phyloP scores from a whole-genome alignment of 768 basidiomycete species.

The Lentinula guzmanii region DNA sequence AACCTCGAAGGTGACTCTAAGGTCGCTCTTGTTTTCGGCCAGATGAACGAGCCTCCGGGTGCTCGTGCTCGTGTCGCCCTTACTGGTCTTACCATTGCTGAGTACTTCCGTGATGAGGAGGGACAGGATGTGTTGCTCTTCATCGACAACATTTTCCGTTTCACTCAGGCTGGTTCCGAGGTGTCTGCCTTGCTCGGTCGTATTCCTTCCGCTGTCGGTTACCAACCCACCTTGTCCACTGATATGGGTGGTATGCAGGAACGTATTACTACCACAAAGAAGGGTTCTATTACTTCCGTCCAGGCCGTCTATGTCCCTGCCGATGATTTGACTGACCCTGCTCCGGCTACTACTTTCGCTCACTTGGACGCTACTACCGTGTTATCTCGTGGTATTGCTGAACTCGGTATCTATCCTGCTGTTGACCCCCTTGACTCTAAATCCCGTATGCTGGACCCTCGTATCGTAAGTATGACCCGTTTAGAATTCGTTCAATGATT shows the following conservation, averaged over 20 bases:
- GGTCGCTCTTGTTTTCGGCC: conserved; percentile 99
- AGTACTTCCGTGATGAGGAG: conserved; percentile 99
- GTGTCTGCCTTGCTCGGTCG: conserved; percentile 99
- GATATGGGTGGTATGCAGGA: conserved; percentile 99
- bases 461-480: conserved; percentile 65
- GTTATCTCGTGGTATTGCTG: conserved; percentile 97
- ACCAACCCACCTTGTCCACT: conserved; percentile 99
- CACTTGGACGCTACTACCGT: conserved; percentile 99
- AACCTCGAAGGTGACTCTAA: conserved; percentile 99
- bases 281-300: conserved; percentile 99
- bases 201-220: conserved; percentile 99
- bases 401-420: conserved; percentile 99
- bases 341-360: conserved; percentile 98
- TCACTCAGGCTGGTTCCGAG: conserved; percentile 99
- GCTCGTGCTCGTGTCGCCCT: conserved; percentile 99
- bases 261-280: conserved; percentile 99
- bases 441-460: conserved; percentile 99
- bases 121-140: conserved; percentile 99
- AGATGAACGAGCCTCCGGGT: conserved; percentile 99
- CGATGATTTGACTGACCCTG: conserved; percentile 99
- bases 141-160: conserved; percentile 99
- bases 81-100: conserved; percentile 98
- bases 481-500: neutral
- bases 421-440: conserved; percentile 99
- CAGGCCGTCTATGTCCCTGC: conserved; percentile 99